Conservation (phyloP, 768 basidiomycete species). For the Kwoniella mangroviensis region DNA sequence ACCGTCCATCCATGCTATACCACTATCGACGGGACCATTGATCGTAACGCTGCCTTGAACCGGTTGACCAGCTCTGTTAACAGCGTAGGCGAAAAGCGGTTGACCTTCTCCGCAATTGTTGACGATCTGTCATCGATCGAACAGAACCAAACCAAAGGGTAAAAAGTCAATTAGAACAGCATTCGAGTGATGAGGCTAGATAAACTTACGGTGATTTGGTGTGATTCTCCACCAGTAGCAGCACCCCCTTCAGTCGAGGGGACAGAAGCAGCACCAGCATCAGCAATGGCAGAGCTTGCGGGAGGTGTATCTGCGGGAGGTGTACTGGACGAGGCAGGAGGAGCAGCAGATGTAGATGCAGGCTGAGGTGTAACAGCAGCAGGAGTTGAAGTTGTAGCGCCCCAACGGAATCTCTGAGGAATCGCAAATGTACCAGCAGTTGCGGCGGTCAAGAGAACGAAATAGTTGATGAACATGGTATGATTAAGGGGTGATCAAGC, state of each 20-base stretch:
- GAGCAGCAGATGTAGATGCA: not conserved
- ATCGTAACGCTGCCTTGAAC: constrained; percentile 21
- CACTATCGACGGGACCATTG: constrained; percentile 23
- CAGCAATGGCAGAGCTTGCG: not conserved
- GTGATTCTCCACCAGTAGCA: not conserved
- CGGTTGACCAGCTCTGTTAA: not conserved
- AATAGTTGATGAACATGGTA: not conserved
- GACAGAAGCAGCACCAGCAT: too few species aligned
- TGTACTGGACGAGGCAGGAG: not conserved
- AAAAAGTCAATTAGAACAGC: not conserved
- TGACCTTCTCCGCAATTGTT: constrained; percentile 30
- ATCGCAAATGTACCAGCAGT: not conserved
- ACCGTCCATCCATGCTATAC: constrained; percentile 28
- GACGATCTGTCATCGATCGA: constrained; percentile 15
- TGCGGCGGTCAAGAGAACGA: not conserved
- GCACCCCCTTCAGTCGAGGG: not conserved
- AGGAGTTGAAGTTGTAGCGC: not conserved
- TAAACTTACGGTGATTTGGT: not conserved
- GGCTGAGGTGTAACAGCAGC: not conserved
- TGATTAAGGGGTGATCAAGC: not conserved
- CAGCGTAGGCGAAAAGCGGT: constrained; percentile 21
- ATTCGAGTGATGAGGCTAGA: not conserved
- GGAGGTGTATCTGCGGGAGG: not conserved
- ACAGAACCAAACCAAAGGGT: not conserved
- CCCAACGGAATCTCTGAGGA: not conserved